Base-by-base conservation (phyloP, 164 flowering plant genomes). In the Umbilicus rupestris region DNA sequence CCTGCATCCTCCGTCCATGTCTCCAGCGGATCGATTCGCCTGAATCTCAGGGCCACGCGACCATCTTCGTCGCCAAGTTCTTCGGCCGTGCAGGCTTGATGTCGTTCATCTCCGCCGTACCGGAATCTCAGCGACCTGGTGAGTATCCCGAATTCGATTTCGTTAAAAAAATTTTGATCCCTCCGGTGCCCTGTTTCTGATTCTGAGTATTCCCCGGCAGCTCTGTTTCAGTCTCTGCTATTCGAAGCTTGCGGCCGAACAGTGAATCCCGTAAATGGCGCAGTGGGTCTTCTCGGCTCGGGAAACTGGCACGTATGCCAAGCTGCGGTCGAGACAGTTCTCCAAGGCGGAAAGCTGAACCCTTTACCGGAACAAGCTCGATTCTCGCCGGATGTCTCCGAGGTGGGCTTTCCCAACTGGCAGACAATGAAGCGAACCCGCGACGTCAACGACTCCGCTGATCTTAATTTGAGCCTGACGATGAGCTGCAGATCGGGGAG, bases 261-360 rank as follows among this genome's bases (percentile, higher is more conserved):
- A 11, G 92, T 89, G 71, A 92, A 88, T 67, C 98, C 96, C 1
- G 90, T 92, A 50, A 84, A 78, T 74, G 98, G 98, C 11, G 90
- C 95, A 5, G 96, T 92, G 12, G 96, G 96, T 0, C 81, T 92
- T 2, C 74, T 92, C 0, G 83, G 88, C 86, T 79, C 90, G 0
- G 98, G 95, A 0, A 88, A 87, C 73, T 92, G 96, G 95, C 81
- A 80, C 75, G 74, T 83, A 24, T 92, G 98, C 69, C 92, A 89
- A 66, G 80, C 82, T 35, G 92, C 95, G 52, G 88, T 92, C 47
- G 96, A 86, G 45, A 81, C 90, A 0, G 84, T 92, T 3, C 85
- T 92, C 9, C 76, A 81, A 8, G 98, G 98, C 49, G 95, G 89
- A 33, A 63, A 81, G 26, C 68, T 87, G 49, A 76, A 78, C 59